phyloP scores from a whole-genome alignment of 306 rosid genomes.

The Rubus idaeus region DNA sequence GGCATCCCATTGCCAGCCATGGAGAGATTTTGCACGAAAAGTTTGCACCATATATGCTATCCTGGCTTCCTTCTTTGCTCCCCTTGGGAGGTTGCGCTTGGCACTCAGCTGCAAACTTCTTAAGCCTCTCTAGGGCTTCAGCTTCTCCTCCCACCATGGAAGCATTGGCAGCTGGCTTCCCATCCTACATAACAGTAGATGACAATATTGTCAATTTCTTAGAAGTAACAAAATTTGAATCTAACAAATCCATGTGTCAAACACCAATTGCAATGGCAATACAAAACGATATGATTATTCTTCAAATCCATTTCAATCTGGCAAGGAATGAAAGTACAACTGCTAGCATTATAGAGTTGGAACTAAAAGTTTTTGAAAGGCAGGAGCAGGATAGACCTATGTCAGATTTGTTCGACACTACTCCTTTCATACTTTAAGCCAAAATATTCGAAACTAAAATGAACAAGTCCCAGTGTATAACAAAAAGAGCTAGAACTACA shows the following conservation, averaged over 20 bases:
- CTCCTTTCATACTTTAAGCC: neutral
- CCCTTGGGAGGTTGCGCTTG: conserved; percentile 73
- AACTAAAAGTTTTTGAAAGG: neutral
- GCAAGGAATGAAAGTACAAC: neutral
- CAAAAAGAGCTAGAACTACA: neutral
- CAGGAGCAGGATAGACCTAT: neutral
- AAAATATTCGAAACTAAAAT: neutral
- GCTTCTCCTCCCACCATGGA: conserved; percentile 89
- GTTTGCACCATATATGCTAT: conserved; percentile 84
- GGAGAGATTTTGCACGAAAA: conserved; percentile 98
- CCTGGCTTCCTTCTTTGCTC: conserved; percentile 50
- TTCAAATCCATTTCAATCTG: neutral
- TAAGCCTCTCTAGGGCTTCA: conserved; percentile 81
- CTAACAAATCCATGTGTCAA: neutral
- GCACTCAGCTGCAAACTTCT: conserved; percentile 78
- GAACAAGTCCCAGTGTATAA: too few relatives aligned
- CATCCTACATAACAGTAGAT: conserved; percentile 52
- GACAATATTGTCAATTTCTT: conserved; percentile 22
- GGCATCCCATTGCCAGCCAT: conserved; percentile 95
- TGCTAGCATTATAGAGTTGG: too few relatives aligned
- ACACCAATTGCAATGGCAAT: neutral
- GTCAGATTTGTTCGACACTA: neutral
- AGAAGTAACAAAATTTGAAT: neutral
- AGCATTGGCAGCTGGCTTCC: conserved; percentile 55
- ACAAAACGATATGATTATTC: neutral